A percentile compares a stretch with the other conserved stretches of the same genome.
Evolutionary conservation across 768 basidiomycete species (phyloP).

Genomic region (Calocera cornea): DNA sequence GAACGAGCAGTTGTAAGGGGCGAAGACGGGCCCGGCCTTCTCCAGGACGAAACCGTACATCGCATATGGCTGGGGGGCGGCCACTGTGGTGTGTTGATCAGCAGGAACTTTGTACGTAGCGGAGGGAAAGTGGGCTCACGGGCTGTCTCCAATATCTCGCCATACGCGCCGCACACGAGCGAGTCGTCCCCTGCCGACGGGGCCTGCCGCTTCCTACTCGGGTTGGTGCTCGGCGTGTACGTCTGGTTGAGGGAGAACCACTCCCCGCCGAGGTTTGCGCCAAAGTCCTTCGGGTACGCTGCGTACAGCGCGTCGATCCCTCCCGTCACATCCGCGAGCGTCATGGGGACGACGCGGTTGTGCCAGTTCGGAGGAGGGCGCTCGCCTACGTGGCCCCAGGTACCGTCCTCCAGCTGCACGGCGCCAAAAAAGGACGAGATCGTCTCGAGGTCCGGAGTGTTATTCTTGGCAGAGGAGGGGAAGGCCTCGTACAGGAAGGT

Average conservation of each 20-base stretch:
- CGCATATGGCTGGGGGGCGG: not conserved
- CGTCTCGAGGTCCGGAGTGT: slow-evolving; percentile 11
- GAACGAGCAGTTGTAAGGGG: not conserved
- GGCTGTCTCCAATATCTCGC: not conserved
- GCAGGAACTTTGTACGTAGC: not conserved
- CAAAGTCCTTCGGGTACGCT: slow-evolving; percentile 9
- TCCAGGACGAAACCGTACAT: not conserved
- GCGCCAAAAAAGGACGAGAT: slow-evolving; percentile 14
- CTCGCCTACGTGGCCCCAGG: slow-evolving; percentile 11
- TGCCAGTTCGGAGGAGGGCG: slow-evolving; percentile 13
- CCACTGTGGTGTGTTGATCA: not conserved
- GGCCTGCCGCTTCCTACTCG: not conserved
- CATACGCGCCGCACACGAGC: not conserved
- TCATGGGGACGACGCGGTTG: slow-evolving; percentile 10
- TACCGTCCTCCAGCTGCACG: slow-evolving; percentile 7
- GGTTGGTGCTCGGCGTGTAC: not conserved
- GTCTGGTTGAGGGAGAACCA: not conserved
- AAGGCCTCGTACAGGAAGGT: slow-evolving; percentile 2
- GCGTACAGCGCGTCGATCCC: slow-evolving; percentile 11
- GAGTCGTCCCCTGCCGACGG: not conserved
- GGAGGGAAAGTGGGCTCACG: not conserved
- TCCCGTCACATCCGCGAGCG: slow-evolving; percentile 7
- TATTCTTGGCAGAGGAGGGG: slow-evolving; percentile 10
- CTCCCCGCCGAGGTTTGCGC: slow-evolving; percentile 4
- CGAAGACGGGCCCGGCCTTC: not conserved